These are phyloP conservation scores for Venturia oleaginea DNA, from an alignment of 2,329 filamentous ascomycete genomes.

Conservation along the genomic window DNA sequence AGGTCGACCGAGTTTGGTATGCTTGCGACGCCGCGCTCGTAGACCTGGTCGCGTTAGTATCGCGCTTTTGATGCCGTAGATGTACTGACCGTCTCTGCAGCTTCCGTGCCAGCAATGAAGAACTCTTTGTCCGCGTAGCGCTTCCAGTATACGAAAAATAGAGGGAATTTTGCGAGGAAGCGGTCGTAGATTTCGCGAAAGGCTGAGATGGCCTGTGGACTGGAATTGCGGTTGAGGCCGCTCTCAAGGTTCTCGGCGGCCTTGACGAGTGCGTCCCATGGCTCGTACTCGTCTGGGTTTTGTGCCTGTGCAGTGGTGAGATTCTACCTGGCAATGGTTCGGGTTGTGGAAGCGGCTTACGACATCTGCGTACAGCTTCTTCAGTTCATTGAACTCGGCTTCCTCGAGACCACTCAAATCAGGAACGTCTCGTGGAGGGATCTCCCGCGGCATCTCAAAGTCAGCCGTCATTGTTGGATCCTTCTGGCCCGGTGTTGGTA, in stretches of 20 bases:
- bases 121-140: slow-evolving; percentile 98
- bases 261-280: slow-evolving; percentile 86
- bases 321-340: slow-evolving; percentile 13
- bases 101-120: slow-evolving; percentile 91
- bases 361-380: slow-evolving; percentile 66
- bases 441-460: slow-evolving; percentile 8
- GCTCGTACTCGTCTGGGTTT: slow-evolving; percentile 85
- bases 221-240: slow-evolving; percentile 92
- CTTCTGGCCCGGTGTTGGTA: background rate
- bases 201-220: slow-evolving; percentile 80
- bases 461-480: background rate
- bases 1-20: slow-evolving; percentile 91
- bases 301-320: slow-evolving; percentile 36
- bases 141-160: slow-evolving; percentile 98
- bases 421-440: slow-evolving; percentile 3
- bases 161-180: slow-evolving; percentile 87
- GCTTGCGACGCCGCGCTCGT: slow-evolving; percentile 88
- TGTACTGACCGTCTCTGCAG: slow-evolving; percentile 77
- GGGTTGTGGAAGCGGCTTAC: slow-evolving; percentile 44
- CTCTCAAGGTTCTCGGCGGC: slow-evolving; percentile 79
- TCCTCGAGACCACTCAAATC: slow-evolving; percentile 33
- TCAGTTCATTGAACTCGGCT: slow-evolving; percentile 74
- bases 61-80: slow-evolving; percentile 9
- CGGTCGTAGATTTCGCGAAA: slow-evolving; percentile 83
- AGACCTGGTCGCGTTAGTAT: slow-evolving; percentile 53